Evolutionary conservation across 208 protist species (phyloP), one percentile per base, ranked within the genome.

Genomic region (Leptomonas seymouri): DNA sequence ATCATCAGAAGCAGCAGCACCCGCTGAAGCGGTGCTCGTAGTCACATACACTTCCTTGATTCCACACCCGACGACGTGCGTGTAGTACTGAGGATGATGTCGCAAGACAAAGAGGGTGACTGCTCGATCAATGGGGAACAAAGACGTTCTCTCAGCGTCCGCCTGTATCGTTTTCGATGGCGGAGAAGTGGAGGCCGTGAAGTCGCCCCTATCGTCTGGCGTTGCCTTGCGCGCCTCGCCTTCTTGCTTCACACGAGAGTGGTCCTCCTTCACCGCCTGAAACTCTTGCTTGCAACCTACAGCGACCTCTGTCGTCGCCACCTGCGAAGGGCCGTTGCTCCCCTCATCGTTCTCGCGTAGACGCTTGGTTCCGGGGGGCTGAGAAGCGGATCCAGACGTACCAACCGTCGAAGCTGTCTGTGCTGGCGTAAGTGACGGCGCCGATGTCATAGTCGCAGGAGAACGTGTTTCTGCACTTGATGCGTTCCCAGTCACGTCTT

Each of bases 31-130:
- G 18, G 42, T 25, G 8, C 11, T 21, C 0, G 60, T n/a, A 2
- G 71, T 62, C 9, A 90, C 80, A 58, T 79, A 85, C 16, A 90
- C 66, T 44, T 93, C 76, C 45, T 56, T 76, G 54, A 93, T 72
- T 20, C 87, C 87, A 45, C 87, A 93, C 0, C 87, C 87, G 1
- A 65, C 67, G 31, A 93, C 30, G 2, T 80, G 64, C 20, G 69
- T 82, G 68, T 80, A 81, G 62, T 87, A 93, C 28, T 85, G 78
- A 16, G 85, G 85, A 65, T 93, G 87, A 58, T 93, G 87, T 14
- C 83, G 80, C 58, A 90, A 48, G 0, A 93, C 84, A 55, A 80
- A 87, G 25, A 84, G 61, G 14, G 77, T 62, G 3, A 81, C 71
- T 0, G 71, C 73, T 8, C 70, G 76, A 65, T 93, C 87, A 18